phyloP scores from a whole-genome alignment of 1,139 yeast species.

The Pichia sp. region DNA sequence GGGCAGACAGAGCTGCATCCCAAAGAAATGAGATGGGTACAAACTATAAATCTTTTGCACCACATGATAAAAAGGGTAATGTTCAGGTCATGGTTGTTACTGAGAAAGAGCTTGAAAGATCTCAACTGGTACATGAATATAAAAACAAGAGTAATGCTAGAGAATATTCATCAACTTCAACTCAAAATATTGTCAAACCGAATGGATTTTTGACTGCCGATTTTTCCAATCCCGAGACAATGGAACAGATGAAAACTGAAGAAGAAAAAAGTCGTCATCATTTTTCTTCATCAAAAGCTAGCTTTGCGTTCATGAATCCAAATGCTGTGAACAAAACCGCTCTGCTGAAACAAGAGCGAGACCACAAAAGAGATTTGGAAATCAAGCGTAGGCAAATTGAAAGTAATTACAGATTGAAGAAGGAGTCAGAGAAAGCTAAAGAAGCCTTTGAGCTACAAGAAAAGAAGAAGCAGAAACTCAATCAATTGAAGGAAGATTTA shows the following conservation, averaged over 20 bases:
- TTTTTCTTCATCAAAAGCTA: constrained; percentile 33
- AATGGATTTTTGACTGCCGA: constrained; percentile 27
- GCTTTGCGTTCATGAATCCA: constrained; percentile 40
- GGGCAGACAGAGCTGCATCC: constrained; percentile 43
- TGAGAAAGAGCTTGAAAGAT: constrained; percentile 7
- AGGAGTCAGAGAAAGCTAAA: constrained; percentile 11
- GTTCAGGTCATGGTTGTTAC: constrained; percentile 29
- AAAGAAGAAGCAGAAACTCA: constrained; percentile 7
- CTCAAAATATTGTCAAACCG: too few relatives aligned
- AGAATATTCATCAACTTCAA: too few relatives aligned
- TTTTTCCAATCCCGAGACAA: constrained; percentile 14
- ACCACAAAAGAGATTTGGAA: constrained; percentile 9
- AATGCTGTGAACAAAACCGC: constrained; percentile 37
- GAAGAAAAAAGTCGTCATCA: constrained; percentile 21
- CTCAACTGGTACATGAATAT: constrained; percentile 7
- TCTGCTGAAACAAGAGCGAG: constrained; percentile 11
- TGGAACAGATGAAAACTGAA: constrained; percentile 19
- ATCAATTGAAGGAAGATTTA: constrained; percentile 5
- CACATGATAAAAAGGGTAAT: constrained; percentile 30
- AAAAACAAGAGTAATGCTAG: not conserved
- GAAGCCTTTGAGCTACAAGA: constrained; percentile 8
- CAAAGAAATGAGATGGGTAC: constrained; percentile 72
- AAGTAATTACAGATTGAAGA: constrained; percentile 10
- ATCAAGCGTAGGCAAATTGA: constrained; percentile 13
- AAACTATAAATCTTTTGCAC: constrained; percentile 38